Evolutionary conservation across 2,329 filamentous ascomycete genomes (phyloP).

Genomic region (Periconia sp.): DNA sequence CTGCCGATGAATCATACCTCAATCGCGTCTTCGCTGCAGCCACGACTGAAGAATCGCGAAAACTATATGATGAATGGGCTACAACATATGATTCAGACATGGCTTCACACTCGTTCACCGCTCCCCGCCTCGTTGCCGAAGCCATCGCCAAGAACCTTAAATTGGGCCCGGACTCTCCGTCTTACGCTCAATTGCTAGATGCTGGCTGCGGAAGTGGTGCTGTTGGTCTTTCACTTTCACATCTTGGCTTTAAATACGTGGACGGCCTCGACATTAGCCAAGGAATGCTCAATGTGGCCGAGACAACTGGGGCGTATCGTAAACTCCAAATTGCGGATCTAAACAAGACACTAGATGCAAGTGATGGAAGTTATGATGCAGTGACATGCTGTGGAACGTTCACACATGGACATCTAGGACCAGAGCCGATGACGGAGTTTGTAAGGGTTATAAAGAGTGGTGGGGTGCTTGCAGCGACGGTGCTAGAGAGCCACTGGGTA

Average conservation of each 20-base stretch:
- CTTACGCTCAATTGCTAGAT: constrained; percentile 53
- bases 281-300: constrained; percentile 61
- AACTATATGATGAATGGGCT: constrained; percentile 57
- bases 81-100: constrained; percentile 52
- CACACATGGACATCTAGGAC: constrained; percentile 62
- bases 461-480: constrained; percentile 59
- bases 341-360: constrained; percentile 49
- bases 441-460: constrained; percentile 55
- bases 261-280: constrained; percentile 61
- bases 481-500: constrained; percentile 59
- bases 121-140: constrained; percentile 46
- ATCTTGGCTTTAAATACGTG: constrained; percentile 53
- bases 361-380: constrained; percentile 55
- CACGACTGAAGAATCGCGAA: constrained; percentile 45
- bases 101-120: constrained; percentile 49
- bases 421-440: constrained; percentile 56
- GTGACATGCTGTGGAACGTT: constrained; percentile 63
- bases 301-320: constrained; percentile 56
- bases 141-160: constrained; percentile 22
- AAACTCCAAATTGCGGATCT: constrained; percentile 55
- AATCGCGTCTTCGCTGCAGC: constrained; percentile 46
- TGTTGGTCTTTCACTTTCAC: constrained; percentile 56
- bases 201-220: constrained; percentile 64
- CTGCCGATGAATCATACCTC: constrained; percentile 27
- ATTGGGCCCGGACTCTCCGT: constrained; percentile 12